Percentiles rank a stretch among this genome's conserved stretches.
These are phyloP conservation scores for Diaporthe citrichinensis DNA, from an alignment of 2,329 filamentous ascomycete species.

Conservation along the genomic window DNA sequence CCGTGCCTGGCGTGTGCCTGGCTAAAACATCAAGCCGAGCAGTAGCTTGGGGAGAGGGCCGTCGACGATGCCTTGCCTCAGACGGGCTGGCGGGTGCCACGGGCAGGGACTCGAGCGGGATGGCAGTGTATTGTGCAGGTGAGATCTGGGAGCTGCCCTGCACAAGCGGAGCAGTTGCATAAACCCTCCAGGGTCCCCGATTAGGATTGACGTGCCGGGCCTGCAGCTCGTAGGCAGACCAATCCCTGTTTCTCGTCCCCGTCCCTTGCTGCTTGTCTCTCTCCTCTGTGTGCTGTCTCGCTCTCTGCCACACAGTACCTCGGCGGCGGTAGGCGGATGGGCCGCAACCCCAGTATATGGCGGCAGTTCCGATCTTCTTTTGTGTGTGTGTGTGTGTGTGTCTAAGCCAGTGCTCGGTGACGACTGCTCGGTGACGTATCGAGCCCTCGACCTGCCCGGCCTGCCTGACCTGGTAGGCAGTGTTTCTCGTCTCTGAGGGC, in stretches of 20 bases:
- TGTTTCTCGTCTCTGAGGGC: constrained; percentile 6
- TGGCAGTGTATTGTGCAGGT: constrained; percentile 13
- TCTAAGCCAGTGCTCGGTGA: constrained; percentile 22
- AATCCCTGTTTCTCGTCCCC: constrained; percentile 31
- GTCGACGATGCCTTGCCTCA: background rate
- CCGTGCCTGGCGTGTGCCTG: constrained; percentile 28
- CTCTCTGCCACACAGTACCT: constrained; percentile 8
- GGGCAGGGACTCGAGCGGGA: constrained; percentile 27
- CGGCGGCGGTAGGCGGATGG: constrained; percentile 14
- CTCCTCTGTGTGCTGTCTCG: background rate
- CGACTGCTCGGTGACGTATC: constrained; percentile 25
- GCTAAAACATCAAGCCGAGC: constrained; percentile 24
- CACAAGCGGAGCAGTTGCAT: constrained; percentile 33
- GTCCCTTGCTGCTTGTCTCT: constrained; percentile 26
- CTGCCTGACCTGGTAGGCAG: background rate
- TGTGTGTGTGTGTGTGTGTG: constrained; percentile 1
- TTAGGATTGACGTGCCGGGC: constrained; percentile 27
- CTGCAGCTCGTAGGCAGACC: constrained; percentile 31
- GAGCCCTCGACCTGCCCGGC: constrained; percentile 14
- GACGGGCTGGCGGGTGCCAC: constrained; percentile 9
- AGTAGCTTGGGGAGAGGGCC: background rate
- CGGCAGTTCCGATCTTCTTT: constrained; percentile 16
- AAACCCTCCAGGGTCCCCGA: constrained; percentile 19
- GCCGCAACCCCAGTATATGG: constrained; percentile 11
- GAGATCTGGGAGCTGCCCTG: constrained; percentile 28